A percentile compares a stretch with the other conserved stretches of the same genome.
These are phyloP conservation scores for Hypomontagnella monticulosa DNA, from an alignment of 495 filamentous ascomycete species.

Conservation along the genomic window DNA sequence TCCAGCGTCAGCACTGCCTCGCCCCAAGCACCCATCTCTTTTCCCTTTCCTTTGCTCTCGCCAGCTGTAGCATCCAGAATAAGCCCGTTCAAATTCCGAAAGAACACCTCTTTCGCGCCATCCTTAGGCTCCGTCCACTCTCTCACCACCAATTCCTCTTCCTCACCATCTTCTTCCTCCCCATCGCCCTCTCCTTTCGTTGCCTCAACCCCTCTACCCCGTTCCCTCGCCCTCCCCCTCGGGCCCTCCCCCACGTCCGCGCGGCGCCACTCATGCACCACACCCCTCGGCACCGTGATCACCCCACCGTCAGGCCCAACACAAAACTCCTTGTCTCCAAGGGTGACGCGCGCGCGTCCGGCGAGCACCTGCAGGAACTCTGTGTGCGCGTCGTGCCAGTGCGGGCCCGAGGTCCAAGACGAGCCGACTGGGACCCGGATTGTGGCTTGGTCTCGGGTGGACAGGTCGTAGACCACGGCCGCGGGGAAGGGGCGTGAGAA, in stretches of 20 bases:
- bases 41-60: not conserved
- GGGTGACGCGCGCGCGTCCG: constrained; percentile 37
- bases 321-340: constrained; percentile 6
- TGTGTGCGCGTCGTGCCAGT: constrained; percentile 48
- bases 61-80: constrained; percentile 26
- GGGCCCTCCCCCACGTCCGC: constrained; percentile 5
- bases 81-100: constrained; percentile 50
- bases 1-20: constrained; percentile 8
- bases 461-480: constrained; percentile 49
- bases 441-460: constrained; percentile 31
- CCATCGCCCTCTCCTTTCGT: not conserved
- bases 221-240: not conserved
- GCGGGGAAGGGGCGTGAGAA: constrained; percentile 44
- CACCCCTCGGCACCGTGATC: constrained; percentile 31
- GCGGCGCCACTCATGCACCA: constrained; percentile 43
- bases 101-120: constrained; percentile 48
- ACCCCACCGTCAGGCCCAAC: constrained; percentile 14
- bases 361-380: constrained; percentile 48
- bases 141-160: constrained; percentile 45
- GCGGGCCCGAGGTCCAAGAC: constrained; percentile 47
- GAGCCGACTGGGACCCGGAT: constrained; percentile 45
- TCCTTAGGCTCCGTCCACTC: constrained; percentile 49
- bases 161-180: too few relatives aligned
- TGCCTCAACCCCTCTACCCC: not conserved
- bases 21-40: not conserved